phyloP scores from a whole-genome alignment of 2,329 filamentous ascomycete genomes.

The Colletotrichum sp. region DNA sequence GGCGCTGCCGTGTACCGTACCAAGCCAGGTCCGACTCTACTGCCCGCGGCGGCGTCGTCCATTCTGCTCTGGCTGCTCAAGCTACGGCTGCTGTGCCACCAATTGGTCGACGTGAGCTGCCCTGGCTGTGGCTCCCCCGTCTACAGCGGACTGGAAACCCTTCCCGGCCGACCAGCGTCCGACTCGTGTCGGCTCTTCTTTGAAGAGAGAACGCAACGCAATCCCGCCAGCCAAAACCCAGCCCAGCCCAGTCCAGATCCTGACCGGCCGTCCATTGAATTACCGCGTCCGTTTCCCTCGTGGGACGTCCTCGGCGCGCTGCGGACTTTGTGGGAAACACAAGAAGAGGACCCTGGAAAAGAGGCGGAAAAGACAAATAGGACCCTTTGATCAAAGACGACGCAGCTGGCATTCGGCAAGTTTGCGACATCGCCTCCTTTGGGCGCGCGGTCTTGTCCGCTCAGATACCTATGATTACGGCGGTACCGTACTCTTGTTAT shows the following conservation, averaged over 20 bases:
- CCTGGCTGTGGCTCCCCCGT: background rate
- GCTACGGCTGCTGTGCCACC: background rate
- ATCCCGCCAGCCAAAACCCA: background rate
- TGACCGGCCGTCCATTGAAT: background rate
- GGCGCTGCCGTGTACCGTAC: background rate
- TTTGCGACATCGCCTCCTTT: background rate
- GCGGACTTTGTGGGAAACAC: background rate
- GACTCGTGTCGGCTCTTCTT: background rate
- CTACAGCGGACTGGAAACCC: background rate
- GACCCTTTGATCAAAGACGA: background rate
- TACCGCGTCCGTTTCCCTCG: background rate
- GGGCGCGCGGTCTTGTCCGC: background rate
- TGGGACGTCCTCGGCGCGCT: background rate
- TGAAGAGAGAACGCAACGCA: background rate
- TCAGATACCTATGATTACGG: background rate
- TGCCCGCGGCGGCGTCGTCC: background rate
- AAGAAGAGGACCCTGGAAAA: background rate
- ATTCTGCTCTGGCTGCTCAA: background rate
- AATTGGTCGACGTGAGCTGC: background rate
- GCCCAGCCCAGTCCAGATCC: background rate
- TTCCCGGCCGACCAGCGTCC: background rate
- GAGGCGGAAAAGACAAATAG: background rate
- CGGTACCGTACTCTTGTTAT: background rate
- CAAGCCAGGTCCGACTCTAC: background rate
- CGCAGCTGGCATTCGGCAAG: background rate